These are phyloP conservation scores for Conidiobolus incongruus DNA, from an alignment of 371 early-diverging fungal genomes.

Conservation along the genomic window DNA sequence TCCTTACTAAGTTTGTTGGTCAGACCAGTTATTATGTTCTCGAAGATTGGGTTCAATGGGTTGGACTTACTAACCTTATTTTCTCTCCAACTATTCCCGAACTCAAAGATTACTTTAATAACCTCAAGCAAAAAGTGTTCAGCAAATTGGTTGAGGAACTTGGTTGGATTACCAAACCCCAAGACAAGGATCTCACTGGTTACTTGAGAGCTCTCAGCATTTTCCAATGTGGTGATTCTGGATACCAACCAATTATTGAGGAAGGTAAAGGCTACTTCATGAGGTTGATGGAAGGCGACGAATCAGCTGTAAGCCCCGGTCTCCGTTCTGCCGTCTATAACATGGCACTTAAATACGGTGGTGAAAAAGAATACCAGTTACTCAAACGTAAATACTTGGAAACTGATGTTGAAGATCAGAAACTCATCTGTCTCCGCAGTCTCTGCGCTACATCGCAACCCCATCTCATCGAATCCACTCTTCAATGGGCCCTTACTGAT, in stretches of 20 bases:
- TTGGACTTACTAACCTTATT: constrained; percentile 14
- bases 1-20: constrained; percentile 28
- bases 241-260: constrained; percentile 14
- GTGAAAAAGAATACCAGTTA: constrained; percentile 46
- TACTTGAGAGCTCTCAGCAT: constrained; percentile 20
- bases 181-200: constrained; percentile 18
- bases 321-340: constrained; percentile 54
- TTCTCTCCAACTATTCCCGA: constrained; percentile 19
- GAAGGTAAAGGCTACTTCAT: constrained; percentile 35
- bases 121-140: constrained; percentile 20
- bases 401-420: constrained; percentile 41
- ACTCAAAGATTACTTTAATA: constrained; percentile 13
- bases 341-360: constrained; percentile 44
- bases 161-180: constrained; percentile 25
- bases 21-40: constrained; percentile 45
- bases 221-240: constrained; percentile 16
- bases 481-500: constrained; percentile 36
- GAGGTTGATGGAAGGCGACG: constrained; percentile 21
- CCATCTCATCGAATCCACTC: constrained; percentile 24
- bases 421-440: constrained; percentile 49
- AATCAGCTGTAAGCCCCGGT: constrained; percentile 53
- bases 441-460: constrained; percentile 40
- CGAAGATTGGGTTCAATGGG: constrained; percentile 19
- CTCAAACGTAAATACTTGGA: constrained; percentile 49
- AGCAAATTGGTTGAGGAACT: constrained; percentile 17